Evolutionary conservation across 139 green algal genomes (phyloP).

Genomic region (Auxenochlorella protothecoides): DNA sequence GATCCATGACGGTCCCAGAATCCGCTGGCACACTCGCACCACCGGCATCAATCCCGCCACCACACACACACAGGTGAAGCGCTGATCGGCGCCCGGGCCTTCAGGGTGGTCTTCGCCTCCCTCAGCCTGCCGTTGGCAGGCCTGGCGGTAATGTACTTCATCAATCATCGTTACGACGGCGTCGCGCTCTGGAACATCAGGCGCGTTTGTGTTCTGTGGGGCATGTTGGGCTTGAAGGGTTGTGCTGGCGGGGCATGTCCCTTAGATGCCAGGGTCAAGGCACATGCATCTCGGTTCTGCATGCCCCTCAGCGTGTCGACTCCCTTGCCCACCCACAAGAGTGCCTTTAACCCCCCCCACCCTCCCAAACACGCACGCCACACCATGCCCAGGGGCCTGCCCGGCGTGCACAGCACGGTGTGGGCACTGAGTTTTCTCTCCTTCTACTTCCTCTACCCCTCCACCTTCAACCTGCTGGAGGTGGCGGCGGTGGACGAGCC

Average conservation of each 20-base stretch:
- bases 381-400: conserved; percentile 24
- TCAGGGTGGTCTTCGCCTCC: conserved; percentile 84
- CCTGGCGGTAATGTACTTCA: conserved; percentile 90
- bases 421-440: conserved; percentile 89
- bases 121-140: conserved; percentile 78
- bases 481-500: conserved; percentile 91
- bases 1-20: neutral
- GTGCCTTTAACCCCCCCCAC: too few species aligned
- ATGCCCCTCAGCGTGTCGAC: too few species aligned
- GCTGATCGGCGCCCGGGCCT: conserved; percentile 78
- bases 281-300: too few species aligned
- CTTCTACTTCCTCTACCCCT: conserved; percentile 99
- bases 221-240: too few species aligned
- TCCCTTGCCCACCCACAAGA: too few species aligned
- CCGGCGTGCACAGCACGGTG: conserved; percentile 69
- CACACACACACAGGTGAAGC: conserved; percentile 51
- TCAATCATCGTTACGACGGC: conserved; percentile 89
- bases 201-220: neutral
- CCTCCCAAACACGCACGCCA: too few species aligned
- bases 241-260: too few species aligned
- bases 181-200: conserved; percentile 75
- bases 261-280: too few species aligned
- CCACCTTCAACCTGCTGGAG: conserved; percentile 98
- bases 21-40: neutral
- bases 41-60: neutral